A percentile compares a stretch with the other conserved stretches of the same genome.
These are phyloP conservation scores for Alternaria conjuncta DNA, from an alignment of 2,329 filamentous ascomycete species.

Conservation along the genomic window DNA sequence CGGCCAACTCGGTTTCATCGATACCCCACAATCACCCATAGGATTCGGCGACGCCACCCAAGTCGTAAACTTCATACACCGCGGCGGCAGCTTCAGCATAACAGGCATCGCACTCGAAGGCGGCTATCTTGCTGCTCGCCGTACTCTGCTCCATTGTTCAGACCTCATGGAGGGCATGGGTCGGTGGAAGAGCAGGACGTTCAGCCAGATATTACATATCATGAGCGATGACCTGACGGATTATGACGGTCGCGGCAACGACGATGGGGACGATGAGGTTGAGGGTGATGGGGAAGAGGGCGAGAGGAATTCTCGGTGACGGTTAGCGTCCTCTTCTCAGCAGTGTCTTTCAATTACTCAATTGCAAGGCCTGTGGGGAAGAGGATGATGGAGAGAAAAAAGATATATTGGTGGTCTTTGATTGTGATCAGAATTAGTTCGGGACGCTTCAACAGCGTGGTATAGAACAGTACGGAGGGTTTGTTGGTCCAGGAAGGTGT, in stretches of 20 bases:
- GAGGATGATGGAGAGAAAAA: constrained; percentile 18
- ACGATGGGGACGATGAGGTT: constrained; percentile 11
- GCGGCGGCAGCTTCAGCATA: constrained; percentile 57
- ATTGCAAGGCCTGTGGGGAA: constrained; percentile 34
- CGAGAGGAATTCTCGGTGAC: constrained; percentile 21
- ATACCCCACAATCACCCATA: constrained; percentile 24
- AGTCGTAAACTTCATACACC: constrained; percentile 54
- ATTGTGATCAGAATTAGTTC: neutral
- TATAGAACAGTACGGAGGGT: neutral
- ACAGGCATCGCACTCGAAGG: constrained; percentile 56
- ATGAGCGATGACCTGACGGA: constrained; percentile 61
- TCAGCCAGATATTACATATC: constrained; percentile 60
- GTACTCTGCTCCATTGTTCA: constrained; percentile 60
- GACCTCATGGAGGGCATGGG: constrained; percentile 61
- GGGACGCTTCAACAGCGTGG: neutral
- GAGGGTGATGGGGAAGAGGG: neutral
- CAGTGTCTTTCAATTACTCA: constrained; percentile 28
- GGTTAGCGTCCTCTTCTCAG: constrained; percentile 32
- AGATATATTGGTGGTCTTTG: neutral
- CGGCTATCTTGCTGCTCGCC: constrained; percentile 59
- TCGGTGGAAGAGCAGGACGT: constrained; percentile 59
- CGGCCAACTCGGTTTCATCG: constrained; percentile 55
- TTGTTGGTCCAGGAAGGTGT: neutral
- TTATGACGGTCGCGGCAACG: constrained; percentile 21
- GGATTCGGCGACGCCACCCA: constrained; percentile 41